These are phyloP conservation scores for Globisporangium alternatum DNA, from an alignment of 352 stramenopile genomes.

Conservation along the genomic window DNA sequence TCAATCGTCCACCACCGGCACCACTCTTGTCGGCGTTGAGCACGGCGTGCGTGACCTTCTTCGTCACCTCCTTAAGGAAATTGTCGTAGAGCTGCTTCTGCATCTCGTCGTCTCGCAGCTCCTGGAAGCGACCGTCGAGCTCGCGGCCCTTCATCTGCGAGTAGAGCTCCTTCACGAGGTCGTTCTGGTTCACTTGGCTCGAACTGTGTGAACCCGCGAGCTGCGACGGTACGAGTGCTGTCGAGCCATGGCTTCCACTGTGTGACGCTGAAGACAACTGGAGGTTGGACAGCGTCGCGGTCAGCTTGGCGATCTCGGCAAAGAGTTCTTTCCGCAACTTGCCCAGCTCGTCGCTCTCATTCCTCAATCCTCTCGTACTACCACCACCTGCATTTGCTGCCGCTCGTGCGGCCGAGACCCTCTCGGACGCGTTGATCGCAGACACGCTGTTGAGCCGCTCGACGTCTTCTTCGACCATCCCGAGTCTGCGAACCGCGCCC, in stretches of 20 bases:
- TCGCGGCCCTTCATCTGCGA: slow-evolving; percentile 56
- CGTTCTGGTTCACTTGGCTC: slow-evolving; percentile 26
- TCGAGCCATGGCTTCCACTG: slow-evolving; percentile 11
- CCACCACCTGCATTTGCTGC: neutral
- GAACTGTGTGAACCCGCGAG: slow-evolving; percentile 13
- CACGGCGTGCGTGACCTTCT: slow-evolving; percentile 65
- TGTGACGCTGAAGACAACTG: slow-evolving; percentile 9
- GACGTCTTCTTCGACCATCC: slow-evolving; percentile 61
- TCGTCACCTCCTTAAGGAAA: slow-evolving; percentile 72
- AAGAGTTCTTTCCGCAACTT: slow-evolving; percentile 52
- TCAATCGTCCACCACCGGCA: slow-evolving; percentile 1
- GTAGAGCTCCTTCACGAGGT: slow-evolving; percentile 54
- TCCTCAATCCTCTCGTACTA: neutral
- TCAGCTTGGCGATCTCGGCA: slow-evolving; percentile 50
- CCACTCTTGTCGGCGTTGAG: slow-evolving; percentile 45
- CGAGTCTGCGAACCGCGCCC: slow-evolving; percentile 48
- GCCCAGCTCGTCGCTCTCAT: slow-evolving; percentile 32
- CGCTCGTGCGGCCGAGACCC: slow-evolving; percentile 4
- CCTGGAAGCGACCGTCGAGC: slow-evolving; percentile 41
- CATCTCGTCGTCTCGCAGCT: slow-evolving; percentile 33
- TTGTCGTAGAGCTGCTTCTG: slow-evolving; percentile 70
- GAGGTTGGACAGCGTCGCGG: slow-evolving; percentile 23
- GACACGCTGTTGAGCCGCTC: slow-evolving; percentile 43
- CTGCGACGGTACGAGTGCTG: slow-evolving; percentile 7
- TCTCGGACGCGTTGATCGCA: slow-evolving; percentile 23